Percentiles rank a stretch among this genome's conserved stretches.
These are phyloP conservation scores for Calonectria montana DNA, from an alignment of 2,329 filamentous ascomycete genomes.

Conservation along the genomic window DNA sequence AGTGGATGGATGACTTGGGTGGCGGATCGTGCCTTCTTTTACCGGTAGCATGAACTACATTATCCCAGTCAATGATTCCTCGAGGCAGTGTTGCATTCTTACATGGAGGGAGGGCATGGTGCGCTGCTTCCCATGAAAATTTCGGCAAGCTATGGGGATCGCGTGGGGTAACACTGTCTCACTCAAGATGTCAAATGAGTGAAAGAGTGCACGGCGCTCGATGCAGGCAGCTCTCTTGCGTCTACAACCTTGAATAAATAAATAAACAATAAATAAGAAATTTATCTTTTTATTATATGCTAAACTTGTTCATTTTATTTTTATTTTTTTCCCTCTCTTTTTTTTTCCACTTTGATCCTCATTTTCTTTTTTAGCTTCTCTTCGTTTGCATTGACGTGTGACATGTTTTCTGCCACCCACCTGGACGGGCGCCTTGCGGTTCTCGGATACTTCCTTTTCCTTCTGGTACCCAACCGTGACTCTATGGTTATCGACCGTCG, in stretches of 20 bases:
- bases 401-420: neutral
- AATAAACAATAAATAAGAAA: too few relatives aligned
- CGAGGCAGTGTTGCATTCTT: neutral
- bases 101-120: constrained; percentile 10
- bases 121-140: constrained; percentile 15
- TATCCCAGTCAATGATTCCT: neutral
- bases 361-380: too few relatives aligned
- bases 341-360: too few relatives aligned
- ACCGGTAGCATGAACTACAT: constrained; percentile 20
- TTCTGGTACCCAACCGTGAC: neutral
- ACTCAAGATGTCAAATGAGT: too few relatives aligned
- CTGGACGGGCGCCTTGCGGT: neutral
- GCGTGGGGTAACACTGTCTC: constrained; percentile 34
- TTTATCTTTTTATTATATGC: too few relatives aligned
- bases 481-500: neutral
- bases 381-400: too few relatives aligned
- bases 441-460: constrained; percentile 1
- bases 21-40: constrained; percentile 12
- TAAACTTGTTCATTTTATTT: too few relatives aligned
- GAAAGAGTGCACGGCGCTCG: too few relatives aligned
- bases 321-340: too few relatives aligned
- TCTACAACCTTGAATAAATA: too few relatives aligned
- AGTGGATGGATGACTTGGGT: neutral
- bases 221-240: too few relatives aligned
- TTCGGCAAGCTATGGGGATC: neutral